Conservation (phyloP, 306 rosid species). For the Rosa chinensis region DNA sequence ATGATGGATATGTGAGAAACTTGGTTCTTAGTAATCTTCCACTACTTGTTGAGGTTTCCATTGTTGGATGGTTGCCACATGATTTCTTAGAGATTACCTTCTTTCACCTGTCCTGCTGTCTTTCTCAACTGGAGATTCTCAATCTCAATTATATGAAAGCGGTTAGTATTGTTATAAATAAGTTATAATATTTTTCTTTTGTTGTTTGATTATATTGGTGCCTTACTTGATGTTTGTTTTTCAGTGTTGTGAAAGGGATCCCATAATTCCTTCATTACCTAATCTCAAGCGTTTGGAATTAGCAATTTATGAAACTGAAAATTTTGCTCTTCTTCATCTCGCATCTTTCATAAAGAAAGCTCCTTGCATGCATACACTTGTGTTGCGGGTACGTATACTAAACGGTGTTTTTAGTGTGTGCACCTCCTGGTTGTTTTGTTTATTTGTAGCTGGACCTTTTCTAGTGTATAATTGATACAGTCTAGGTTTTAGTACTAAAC, state of each 20-base stretch:
- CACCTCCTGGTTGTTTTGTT: not conserved
- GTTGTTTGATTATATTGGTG: not conserved
- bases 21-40: slow-evolving; percentile 12
- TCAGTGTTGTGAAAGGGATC: not conserved
- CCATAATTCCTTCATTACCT: not conserved
- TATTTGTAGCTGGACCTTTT: too few relatives aligned
- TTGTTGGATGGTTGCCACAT: not conserved
- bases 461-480: too few relatives aligned
- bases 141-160: not conserved
- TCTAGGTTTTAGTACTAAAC: too few relatives aligned
- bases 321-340: not conserved
- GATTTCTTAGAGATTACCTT: not conserved
- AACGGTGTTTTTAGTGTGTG: too few relatives aligned
- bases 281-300: not conserved
- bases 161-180: not conserved
- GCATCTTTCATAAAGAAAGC: not conserved
- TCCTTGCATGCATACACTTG: not conserved
- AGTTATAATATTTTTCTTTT: not conserved
- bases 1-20: not conserved
- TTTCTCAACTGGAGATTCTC: slow-evolving; percentile 7
- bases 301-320: not conserved
- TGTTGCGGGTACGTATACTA: not conserved
- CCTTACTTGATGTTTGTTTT: not conserved
- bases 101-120: not conserved
- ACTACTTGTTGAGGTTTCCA: slow-evolving; percentile 12